Evolutionary conservation across 108 stramenopile species (phyloP).

Genomic region (Skeletonema tropicum): DNA sequence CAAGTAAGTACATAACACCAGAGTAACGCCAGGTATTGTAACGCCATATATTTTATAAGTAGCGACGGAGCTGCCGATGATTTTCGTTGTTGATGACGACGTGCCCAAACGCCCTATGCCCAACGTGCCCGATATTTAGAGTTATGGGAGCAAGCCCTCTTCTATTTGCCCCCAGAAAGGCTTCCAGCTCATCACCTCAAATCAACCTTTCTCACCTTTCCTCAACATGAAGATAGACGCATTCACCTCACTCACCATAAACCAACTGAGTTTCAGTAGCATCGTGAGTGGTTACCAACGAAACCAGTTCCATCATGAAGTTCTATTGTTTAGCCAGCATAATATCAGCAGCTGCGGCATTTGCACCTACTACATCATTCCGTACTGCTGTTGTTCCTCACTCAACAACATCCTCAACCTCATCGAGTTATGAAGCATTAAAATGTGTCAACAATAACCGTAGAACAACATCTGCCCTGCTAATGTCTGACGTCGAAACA

Average conservation of each 20-base stretch:
- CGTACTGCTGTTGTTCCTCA: conserved; percentile 5
- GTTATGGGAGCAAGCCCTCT: too few relatives aligned
- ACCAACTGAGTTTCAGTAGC: neutral
- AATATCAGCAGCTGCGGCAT: conserved; percentile 7
- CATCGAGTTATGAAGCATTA: neutral
- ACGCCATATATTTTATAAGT: too few relatives aligned
- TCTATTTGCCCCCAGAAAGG: too few relatives aligned
- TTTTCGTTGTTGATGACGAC: too few relatives aligned
- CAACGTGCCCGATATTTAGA: too few relatives aligned
- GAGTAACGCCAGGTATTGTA: too few relatives aligned
- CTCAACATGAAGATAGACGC: neutral
- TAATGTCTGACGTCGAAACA: neutral
- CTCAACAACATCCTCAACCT: conserved; percentile 7
- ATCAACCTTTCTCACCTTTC: neutral
- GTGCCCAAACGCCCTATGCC: too few relatives aligned
- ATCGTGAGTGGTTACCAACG: neutral
- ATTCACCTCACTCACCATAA: neutral
- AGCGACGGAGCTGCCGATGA: too few relatives aligned
- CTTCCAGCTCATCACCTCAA: conserved; percentile 2
- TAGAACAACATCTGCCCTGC: neutral
- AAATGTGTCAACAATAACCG: neutral
- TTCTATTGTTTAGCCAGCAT: neutral
- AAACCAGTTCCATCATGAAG: neutral
- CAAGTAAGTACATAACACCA: too few relatives aligned
- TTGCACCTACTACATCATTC: conserved; percentile 15